Base-by-base conservation (phyloP, 176 grass and related monocot genomes). In the Paspalum vaginatum region DNA sequence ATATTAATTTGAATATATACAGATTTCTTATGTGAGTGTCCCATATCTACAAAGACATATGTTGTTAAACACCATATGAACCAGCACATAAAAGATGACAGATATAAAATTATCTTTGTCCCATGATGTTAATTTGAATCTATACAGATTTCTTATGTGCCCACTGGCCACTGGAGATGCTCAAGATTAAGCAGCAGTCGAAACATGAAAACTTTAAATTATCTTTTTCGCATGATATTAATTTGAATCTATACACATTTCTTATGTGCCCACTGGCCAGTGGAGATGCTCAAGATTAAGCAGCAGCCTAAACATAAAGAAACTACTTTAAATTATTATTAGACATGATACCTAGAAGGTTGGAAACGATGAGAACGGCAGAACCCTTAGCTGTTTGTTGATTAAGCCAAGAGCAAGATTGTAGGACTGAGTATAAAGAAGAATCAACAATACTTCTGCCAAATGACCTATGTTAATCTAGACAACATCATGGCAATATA, bases 51-150 rank as follows among this genome's bases (percentile, higher is more conserved):
- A n/a, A n/a, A n/a, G n/a, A n/a, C n/a, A n/a, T n/a, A n/a, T n/a
- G n/a, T n/a, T n/a, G n/a, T 61, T 75, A 80, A 79, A 64, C 44
- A 69, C 40, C 41, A 17, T 80, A 75, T 32, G n/a, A 26, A 75
- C 4, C 16, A 57, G 42, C 49, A 32, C 1, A 42, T 11, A 51
- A 5, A 32, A 5, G 6, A 82, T 22, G 38, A 4, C 41, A 27
- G 32, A 22, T 74, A 18, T 2, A 66, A 75, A 83, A 65, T 18
- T 16, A 70, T 32, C 32, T 32, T 3, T 32, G 1, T 32, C 32
- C 32, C 32, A 32, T 32, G 18, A n/a, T 26, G 74, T 24, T 16
- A 39, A 51, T 7, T 64, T 61, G 21, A 53, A 41, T 24, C 6
- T 20, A 80, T 25, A 80, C 20, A 54, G 17, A 79, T 48, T 63